Evolutionary conservation across 345 rosid genomes (phyloP), one percentile per base, ranked within the genome.

Genomic region (Acer negundo): DNA sequence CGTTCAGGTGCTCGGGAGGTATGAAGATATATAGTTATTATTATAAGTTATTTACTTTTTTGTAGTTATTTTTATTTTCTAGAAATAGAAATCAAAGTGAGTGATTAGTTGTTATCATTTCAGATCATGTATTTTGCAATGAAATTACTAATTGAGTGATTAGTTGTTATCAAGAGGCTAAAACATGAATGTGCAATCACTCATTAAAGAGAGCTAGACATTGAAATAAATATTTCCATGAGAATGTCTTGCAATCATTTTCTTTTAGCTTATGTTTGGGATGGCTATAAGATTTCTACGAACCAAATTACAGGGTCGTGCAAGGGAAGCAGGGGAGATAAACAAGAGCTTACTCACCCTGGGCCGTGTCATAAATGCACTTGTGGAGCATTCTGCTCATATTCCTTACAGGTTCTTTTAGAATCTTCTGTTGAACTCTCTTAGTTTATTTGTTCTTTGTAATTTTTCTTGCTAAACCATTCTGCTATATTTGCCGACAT

Each of bases 251-350:
- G 23, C 8, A 31, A 17, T 10, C 5, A 53, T 56, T 55, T 55
- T 35, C 0, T 24, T 19, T 64, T 22, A 49, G 40, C 46, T 59
- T 3, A 62, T 24, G 58, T 16, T 23, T 38, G 68, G 62, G 71
- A 59, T 44, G 20, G 62, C 40, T 6, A 35, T 69, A 19, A 23
- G 35, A 20, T 28, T 62, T 74, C 53, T 63, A 10, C 28, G 46
- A 59, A 46, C 9, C 63, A 42, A 76, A 75, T 73, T 79, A 70
- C 87, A 92, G 97, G 93, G 93, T 6, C 94, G 99, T 55, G 99
- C 98, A 73, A 92, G 96, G 86, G 98, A 95, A 87, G 98, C 97
- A 19, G 98, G 99, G 64, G 98, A 95, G 86, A 95, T 95, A 53
- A 95, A 93, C 80, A 95, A 95, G 89, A 95, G 99, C 85, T 89